A percentile compares a stretch with the other conserved stretches of the same genome.
Evolutionary conservation across 495 filamentous ascomycete species (phyloP).

Genomic region (Daldinia decipiens): DNA sequence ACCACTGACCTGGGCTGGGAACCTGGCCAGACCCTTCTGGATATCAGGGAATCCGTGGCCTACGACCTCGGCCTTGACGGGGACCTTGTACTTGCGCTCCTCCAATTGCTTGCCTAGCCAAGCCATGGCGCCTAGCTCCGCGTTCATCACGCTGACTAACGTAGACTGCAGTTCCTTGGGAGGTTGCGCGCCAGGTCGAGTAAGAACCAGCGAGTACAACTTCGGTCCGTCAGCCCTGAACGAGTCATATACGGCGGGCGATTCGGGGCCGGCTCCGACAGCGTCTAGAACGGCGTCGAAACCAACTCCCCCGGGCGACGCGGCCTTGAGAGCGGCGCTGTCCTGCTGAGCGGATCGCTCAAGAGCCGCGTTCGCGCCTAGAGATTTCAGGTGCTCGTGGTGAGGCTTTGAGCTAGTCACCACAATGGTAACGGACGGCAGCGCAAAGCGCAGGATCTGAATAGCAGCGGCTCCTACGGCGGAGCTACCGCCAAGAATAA

Average conservation of each 20-base stretch:
- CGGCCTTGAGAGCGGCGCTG: slow-evolving; percentile 45
- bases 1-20: slow-evolving; percentile 49
- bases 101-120: slow-evolving; percentile 42
- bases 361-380: slow-evolving; percentile 51
- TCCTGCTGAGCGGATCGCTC: slow-evolving; percentile 42
- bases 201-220: slow-evolving; percentile 51
- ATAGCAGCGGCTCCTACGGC: slow-evolving; percentile 53
- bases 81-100: slow-evolving; percentile 43
- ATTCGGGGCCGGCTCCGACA: slow-evolving; percentile 36
- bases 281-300: slow-evolving; percentile 58
- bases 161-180: slow-evolving; percentile 42
- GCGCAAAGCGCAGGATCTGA: slow-evolving; percentile 54
- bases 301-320: slow-evolving; percentile 45
- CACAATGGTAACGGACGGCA: slow-evolving; percentile 51
- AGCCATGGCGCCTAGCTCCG: slow-evolving; percentile 29
- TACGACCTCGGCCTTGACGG: slow-evolving; percentile 45
- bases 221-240: slow-evolving; percentile 47
- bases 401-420: slow-evolving; percentile 53
- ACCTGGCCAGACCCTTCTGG: slow-evolving; percentile 44
- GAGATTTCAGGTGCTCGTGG: slow-evolving; percentile 41
- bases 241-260: slow-evolving; percentile 23
- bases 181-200: slow-evolving; percentile 39
- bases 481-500: slow-evolving; percentile 58
- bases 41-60: slow-evolving; percentile 49
- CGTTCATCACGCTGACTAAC: slow-evolving; percentile 40